Percentiles rank a stretch among this genome's conserved stretches.
Conservation (phyloP, 2,329 filamentous ascomycete genomes). For the Aspergillus pseudoviridinutans region DNA sequence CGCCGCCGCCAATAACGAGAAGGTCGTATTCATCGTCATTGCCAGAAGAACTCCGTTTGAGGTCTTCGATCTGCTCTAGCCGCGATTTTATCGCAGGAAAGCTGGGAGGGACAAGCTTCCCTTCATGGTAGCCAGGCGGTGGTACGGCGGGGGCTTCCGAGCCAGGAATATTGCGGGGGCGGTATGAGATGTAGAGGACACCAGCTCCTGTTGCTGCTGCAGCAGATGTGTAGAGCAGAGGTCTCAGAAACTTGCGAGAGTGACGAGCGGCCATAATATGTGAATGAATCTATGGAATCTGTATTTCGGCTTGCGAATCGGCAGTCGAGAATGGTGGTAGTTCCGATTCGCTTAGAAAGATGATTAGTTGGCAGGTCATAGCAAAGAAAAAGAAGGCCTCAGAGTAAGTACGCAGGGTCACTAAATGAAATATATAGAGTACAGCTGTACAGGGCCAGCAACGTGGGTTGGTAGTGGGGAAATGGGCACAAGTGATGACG, state of each 20-base stretch:
- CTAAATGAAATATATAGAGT: background rate
- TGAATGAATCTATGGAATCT: background rate
- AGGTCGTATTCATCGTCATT: slow-evolving; percentile 61
- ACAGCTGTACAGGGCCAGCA: background rate
- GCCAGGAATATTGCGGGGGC: slow-evolving; percentile 62
- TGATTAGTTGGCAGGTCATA: background rate
- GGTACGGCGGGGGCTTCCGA: slow-evolving; percentile 59
- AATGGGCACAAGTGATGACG: background rate
- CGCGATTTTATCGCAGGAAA: slow-evolving; percentile 51
- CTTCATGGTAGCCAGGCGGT: slow-evolving; percentile 59
- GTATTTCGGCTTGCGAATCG: background rate
- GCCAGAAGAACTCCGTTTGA: slow-evolving; percentile 41
- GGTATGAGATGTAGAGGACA: slow-evolving; percentile 58
- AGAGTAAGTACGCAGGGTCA: background rate
- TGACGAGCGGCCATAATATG: slow-evolving; percentile 37
- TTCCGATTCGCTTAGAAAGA: background rate
- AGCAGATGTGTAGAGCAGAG: slow-evolving; percentile 56
- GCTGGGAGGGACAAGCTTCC: slow-evolving; percentile 52
- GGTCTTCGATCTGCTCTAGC: slow-evolving; percentile 49
- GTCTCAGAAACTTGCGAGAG: slow-evolving; percentile 51
- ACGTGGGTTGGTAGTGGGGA: background rate
- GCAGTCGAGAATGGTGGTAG: background rate
- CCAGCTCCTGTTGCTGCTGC: slow-evolving; percentile 53
- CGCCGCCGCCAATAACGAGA: slow-evolving; percentile 73
- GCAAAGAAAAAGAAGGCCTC: background rate